Conservation (phyloP, 148 eudicot species). For the Talinum fruticosum region DNA sequence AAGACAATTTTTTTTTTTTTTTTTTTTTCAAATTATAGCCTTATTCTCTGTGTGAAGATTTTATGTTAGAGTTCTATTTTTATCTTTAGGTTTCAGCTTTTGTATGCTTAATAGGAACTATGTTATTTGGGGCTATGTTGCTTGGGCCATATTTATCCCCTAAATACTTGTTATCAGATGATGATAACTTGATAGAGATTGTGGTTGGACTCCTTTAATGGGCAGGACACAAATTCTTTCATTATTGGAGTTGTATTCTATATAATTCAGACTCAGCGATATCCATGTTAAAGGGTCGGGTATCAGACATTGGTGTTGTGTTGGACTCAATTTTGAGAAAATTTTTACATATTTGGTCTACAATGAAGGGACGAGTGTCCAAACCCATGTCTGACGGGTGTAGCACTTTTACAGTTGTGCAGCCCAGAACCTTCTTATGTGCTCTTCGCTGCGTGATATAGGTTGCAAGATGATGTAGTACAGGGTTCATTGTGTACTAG, state of each 20-base stretch:
- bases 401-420: not conserved
- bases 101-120: not conserved
- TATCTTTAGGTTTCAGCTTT: not conserved
- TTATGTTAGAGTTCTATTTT: not conserved
- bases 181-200: no score
- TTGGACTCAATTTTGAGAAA: no score
- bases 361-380: no score
- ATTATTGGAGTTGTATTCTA: no score
- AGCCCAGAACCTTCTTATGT: not conserved
- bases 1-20: not conserved
- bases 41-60: not conserved
- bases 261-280: no score
- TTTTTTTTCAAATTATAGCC: not conserved
- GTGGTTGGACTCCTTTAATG: no score
- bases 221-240: no score
- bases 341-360: no score
- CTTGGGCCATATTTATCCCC: not conserved
- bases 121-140: not conserved
- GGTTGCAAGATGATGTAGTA: not conserved
- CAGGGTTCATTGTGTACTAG: not conserved
- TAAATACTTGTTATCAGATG: not conserved
- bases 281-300: no score
- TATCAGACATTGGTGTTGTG: no score
- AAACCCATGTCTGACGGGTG: no score
- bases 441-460: not conserved